Evolutionary conservation across 257 asterid genomes (phyloP), one percentile per base, ranked within the genome.

Genomic region (Solanum neorickii): DNA sequence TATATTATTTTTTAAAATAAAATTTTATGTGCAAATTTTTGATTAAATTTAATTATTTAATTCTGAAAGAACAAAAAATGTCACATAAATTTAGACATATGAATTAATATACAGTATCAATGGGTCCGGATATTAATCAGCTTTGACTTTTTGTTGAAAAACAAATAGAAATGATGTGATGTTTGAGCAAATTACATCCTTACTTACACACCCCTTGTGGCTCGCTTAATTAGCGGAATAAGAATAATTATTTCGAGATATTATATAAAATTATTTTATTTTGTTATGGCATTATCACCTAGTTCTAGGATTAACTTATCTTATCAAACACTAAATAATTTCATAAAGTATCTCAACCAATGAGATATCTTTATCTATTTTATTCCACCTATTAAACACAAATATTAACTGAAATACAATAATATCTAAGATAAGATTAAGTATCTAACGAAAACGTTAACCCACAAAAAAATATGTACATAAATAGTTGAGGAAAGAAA

Each of bases 11-110:
- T 25, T 25, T 25, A 25, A 25, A 15, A 5, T 15, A 2, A 52
- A 52, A 6, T 6, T 52, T 6, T 6, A 52, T 52, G 4, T 4
- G 0, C 1, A 52, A 52, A 52, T 52, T 16, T 1, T 52, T 0
- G 0, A 52, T 16, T 4, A 52, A 0, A 6, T 52, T 52, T 52
- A 52, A 52, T 0, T 52, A 0, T 52, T 52, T 6, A 0, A 16
- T 2, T 52, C 0, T 16, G 0, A 3, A 52, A 16, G 0, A 16
- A 52, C 9, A 52, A 16, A 52, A 6, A 52, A 52, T 52, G 0
- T 6, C 62, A 52, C 0, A 52, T 52, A 33, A 33, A 33, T 33
- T 33, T 33, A 33, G 35, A 33, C 35, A 31, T 31, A 31, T 0
- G 1, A 31, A 31, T 31, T 39, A 12, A 75, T 39, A 21, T 6